Evolutionary conservation across 306 rosid genomes (phyloP).

Genomic region (Cicer pinnatifidum): DNA sequence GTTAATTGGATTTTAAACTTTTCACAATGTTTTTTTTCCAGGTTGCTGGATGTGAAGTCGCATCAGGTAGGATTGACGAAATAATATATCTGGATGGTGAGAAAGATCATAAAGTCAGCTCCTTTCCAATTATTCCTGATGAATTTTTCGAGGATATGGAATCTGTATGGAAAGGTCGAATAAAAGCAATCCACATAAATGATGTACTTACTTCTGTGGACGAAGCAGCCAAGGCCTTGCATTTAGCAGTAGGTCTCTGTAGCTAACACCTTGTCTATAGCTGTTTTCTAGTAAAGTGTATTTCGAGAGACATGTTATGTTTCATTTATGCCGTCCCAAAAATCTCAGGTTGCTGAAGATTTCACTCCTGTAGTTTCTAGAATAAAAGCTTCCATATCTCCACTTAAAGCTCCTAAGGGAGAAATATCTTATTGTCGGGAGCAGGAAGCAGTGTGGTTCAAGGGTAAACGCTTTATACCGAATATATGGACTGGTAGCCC

Average conservation of each 20-base stretch:
- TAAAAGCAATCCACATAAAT: slow-evolving; percentile 76
- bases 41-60: slow-evolving; percentile 77
- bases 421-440: slow-evolving; percentile 87
- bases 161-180: slow-evolving; percentile 86
- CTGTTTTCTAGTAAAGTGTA: slow-evolving; percentile 38
- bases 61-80: slow-evolving; percentile 71
- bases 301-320: slow-evolving; percentile 25
- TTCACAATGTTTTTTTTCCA: slow-evolving; percentile 42
- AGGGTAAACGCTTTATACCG: slow-evolving; percentile 82
- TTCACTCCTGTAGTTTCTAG: slow-evolving; percentile 77
- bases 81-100: slow-evolving; percentile 72
- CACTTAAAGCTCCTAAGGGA: slow-evolving; percentile 90
- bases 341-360: slow-evolving; percentile 78
- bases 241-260: slow-evolving; percentile 69
- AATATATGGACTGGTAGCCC: slow-evolving; percentile 76
- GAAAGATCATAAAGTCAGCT: slow-evolving; percentile 68
- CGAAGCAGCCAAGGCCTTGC: slow-evolving; percentile 75
- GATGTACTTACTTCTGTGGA: slow-evolving; percentile 69
- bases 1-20: slow-evolving; percentile 33
- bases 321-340: slow-evolving; percentile 29
- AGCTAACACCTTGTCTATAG: slow-evolving; percentile 39
- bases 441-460: slow-evolving; percentile 95
- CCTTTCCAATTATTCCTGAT: slow-evolving; percentile 67
- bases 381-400: slow-evolving; percentile 76
- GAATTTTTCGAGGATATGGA: slow-evolving; percentile 95